A percentile compares a stretch with the other conserved stretches of the same genome.
phyloP scores from a whole-genome alignment of 208 protist species.

The Leishmania guyanensis region DNA sequence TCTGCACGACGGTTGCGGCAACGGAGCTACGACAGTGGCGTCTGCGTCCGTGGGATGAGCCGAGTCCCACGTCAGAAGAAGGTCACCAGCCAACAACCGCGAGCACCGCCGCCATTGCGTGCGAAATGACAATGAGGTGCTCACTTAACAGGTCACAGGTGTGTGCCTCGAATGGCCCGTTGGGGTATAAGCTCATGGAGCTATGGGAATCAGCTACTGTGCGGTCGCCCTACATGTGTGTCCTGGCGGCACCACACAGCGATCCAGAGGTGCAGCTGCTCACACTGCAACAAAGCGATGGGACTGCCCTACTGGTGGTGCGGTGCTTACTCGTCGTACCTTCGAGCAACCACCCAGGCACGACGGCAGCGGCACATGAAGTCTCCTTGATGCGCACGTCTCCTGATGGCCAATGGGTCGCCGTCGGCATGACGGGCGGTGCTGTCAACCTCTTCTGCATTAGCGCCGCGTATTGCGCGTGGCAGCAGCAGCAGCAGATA shows the following conservation, averaged over 20 bases:
- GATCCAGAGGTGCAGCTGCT: conserved; percentile 26
- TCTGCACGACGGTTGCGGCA: conserved; percentile 42
- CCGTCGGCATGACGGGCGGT: conserved; percentile 24
- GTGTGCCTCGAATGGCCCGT: neutral
- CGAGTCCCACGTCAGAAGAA: neutral
- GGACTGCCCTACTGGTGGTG: neutral
- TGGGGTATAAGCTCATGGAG: conserved; percentile 18
- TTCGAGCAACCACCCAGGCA: neutral
- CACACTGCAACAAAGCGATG: neutral
- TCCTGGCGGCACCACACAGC: conserved; percentile 4
- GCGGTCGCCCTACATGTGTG: neutral
- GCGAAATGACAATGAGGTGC: conserved; percentile 12
- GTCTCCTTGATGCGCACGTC: conserved; percentile 13
- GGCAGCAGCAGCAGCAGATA: conserved; percentile 4
- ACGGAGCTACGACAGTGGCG: conserved; percentile 30
- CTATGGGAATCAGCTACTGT: conserved; percentile 7
- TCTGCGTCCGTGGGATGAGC: conserved; percentile 26
- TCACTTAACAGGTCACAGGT: neutral
- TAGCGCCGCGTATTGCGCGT: conserved; percentile 9
- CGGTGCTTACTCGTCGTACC: conserved; percentile 9
- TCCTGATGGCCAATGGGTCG: conserved; percentile 31
- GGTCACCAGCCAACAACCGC: neutral
- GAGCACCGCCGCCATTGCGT: neutral
- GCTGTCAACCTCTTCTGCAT: conserved; percentile 33
- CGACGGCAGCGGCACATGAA: neutral